phyloP scores from a whole-genome alignment of 1,284 basidiomycete species.

The Cutaneotrichosporon sp. region DNA sequence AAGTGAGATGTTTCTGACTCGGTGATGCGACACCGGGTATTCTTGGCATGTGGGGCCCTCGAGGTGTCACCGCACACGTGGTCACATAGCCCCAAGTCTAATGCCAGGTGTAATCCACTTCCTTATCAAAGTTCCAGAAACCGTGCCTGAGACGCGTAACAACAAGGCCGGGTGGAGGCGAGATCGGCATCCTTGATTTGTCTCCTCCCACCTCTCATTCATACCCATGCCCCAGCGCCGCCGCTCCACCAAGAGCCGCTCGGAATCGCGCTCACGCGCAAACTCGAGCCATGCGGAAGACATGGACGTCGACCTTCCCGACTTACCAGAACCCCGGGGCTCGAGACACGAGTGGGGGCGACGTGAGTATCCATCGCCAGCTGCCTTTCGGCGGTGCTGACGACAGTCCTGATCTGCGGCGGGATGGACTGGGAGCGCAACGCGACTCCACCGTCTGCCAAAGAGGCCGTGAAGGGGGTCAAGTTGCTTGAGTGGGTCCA shows the following conservation, averaged over 20 bases:
- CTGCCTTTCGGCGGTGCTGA: too few species aligned
- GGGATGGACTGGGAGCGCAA: conserved; percentile 12
- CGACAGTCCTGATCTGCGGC: conserved; percentile 16
- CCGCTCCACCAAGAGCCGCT: neutral
- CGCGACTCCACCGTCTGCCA: neutral
- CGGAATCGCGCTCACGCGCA: neutral
- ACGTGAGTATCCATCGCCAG: neutral
- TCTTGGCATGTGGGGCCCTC: too few species aligned
- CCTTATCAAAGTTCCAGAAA: too few species aligned
- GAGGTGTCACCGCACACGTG: too few species aligned
- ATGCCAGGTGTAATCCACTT: too few species aligned
- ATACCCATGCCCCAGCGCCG: neutral
- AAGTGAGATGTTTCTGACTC: too few species aligned
- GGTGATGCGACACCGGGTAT: too few species aligned
- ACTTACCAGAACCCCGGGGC: neutral
- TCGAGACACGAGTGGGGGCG: conserved; percentile 3
- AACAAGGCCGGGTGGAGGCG: too few species aligned
- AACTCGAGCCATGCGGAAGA: neutral
- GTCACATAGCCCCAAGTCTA: too few species aligned
- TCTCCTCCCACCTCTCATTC: too few species aligned
- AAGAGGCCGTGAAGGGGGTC: conserved; percentile 6
- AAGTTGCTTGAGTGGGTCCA: conserved; percentile 14
- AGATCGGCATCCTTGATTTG: too few species aligned
- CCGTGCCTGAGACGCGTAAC: too few species aligned
- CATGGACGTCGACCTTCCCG: neutral